These are phyloP conservation scores for Xylaria sp. DNA, from an alignment of 2,329 filamentous ascomycete genomes.

Conservation along the genomic window DNA sequence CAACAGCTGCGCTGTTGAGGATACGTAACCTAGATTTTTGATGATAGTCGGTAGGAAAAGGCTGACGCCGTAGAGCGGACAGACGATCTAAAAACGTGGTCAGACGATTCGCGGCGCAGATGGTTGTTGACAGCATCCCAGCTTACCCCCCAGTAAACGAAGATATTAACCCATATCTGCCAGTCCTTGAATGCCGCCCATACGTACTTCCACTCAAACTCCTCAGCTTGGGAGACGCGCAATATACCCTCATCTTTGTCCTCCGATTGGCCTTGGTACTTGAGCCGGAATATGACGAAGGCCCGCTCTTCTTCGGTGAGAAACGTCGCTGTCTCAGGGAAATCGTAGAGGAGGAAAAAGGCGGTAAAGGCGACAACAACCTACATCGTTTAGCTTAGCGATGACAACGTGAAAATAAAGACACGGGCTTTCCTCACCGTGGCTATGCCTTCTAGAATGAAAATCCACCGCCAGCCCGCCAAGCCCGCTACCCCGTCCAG, in stretches of 20 bases:
- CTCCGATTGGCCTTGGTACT: slow-evolving; percentile 69
- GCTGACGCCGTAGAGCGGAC: slow-evolving; percentile 67
- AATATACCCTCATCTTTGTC: slow-evolving; percentile 45
- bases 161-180: slow-evolving; percentile 75
- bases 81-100: slow-evolving; percentile 55
- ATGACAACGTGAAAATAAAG: not conserved
- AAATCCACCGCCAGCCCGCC: slow-evolving; percentile 73
- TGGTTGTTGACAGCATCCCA: slow-evolving; percentile 37
- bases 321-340: slow-evolving; percentile 81
- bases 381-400: slow-evolving; percentile 29
- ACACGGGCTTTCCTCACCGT: slow-evolving; percentile 59
- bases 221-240: slow-evolving; percentile 72
- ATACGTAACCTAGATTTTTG: slow-evolving; percentile 66
- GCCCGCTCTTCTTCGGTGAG: slow-evolving; percentile 76
- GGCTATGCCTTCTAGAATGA: slow-evolving; percentile 75
- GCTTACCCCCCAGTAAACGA: slow-evolving; percentile 73
- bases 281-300: slow-evolving; percentile 76
- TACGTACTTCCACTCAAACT: slow-evolving; percentile 80
- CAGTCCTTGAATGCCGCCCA: slow-evolving; percentile 79
- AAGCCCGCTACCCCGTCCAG: slow-evolving; percentile 73
- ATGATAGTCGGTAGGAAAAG: slow-evolving; percentile 74
- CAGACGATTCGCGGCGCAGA: not conserved
- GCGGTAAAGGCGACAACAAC: slow-evolving; percentile 70
- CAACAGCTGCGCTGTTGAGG: slow-evolving; percentile 71
- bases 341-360: slow-evolving; percentile 82